These are phyloP conservation scores for Cinnamomum micranthum DNA, from an alignment of 164 flowering plant species.

Conservation along the genomic window DNA sequence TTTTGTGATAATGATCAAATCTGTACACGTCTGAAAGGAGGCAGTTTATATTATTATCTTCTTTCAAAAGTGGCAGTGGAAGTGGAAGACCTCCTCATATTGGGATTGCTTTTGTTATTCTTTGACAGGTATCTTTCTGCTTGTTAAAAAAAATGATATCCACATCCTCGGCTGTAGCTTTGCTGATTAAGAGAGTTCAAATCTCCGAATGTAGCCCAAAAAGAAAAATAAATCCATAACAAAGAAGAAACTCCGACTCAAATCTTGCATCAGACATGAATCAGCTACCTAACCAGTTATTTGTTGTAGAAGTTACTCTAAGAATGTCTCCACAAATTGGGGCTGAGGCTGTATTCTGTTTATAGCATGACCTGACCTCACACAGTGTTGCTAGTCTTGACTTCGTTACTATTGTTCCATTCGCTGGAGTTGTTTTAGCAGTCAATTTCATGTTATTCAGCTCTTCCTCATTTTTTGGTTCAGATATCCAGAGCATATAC, in stretches of 20 bases:
- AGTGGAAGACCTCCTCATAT: no score
- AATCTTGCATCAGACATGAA: not conserved
- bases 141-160: no score
- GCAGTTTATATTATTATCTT: no score
- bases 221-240: not conserved
- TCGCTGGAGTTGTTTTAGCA: not conserved
- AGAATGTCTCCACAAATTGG: not conserved
- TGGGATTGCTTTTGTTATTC: no score
- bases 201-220: no score
- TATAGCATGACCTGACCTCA: not conserved
- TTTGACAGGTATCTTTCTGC: no score
- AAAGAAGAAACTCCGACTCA: not conserved
- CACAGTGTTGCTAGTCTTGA: not conserved
- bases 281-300: not conserved
- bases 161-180: no score
- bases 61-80: no score
- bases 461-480: not conserved
- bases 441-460: not conserved
- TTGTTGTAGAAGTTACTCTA: not conserved
- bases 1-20: no score
- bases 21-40: no score
- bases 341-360: not conserved
- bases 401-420: not conserved
- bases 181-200: no score
- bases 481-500: constrained; percentile 29